A percentile compares a stretch with the other conserved stretches of the same genome.
Conservation (phyloP, 805 yeast genomes). For the Candida nonsorbophila region DNA sequence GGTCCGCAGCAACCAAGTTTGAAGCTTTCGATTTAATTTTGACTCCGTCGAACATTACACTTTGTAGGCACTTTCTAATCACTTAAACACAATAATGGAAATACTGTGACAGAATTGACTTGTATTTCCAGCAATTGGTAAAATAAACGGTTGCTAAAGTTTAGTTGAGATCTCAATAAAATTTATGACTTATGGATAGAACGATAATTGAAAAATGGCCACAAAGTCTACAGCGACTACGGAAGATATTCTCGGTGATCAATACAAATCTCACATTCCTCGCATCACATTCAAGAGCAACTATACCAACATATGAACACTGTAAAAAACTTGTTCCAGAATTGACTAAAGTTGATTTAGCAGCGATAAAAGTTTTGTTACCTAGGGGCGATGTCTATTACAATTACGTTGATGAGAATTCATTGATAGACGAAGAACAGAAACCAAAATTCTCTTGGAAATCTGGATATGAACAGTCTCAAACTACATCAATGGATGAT, state of each 20-base stretch:
- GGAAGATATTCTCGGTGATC: constrained; percentile 17
- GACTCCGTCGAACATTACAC: constrained; percentile 27
- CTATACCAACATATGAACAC: constrained; percentile 25
- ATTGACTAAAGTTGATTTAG: constrained; percentile 50
- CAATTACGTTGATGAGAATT: constrained; percentile 77
- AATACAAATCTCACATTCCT: constrained; percentile 38
- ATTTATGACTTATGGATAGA: no score
- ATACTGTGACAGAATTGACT: no score
- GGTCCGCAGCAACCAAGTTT: constrained; percentile 13
- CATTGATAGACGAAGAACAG: constrained; percentile 41
- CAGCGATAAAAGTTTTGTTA: constrained; percentile 53
- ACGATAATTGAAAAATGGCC: constrained; percentile 8
- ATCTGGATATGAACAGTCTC: constrained; percentile 29
- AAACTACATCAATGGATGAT: constrained; percentile 36
- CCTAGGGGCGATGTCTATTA: constrained; percentile 64
- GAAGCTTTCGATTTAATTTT: constrained; percentile 25
- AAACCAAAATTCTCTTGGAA: constrained; percentile 32
- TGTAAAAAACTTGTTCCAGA: constrained; percentile 24
- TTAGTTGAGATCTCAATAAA: no score
- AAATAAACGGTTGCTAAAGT: no score
- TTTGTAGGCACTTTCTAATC: no score
- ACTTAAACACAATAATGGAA: no score
- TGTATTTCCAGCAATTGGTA: no score
- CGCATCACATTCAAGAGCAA: constrained; percentile 28
- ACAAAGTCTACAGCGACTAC: constrained; percentile 10